Percentiles rank a stretch among this genome's conserved stretches.
These are phyloP conservation scores for Funneliformis caledonium DNA, from an alignment of 371 early-diverging fungal species.

Conservation along the genomic window DNA sequence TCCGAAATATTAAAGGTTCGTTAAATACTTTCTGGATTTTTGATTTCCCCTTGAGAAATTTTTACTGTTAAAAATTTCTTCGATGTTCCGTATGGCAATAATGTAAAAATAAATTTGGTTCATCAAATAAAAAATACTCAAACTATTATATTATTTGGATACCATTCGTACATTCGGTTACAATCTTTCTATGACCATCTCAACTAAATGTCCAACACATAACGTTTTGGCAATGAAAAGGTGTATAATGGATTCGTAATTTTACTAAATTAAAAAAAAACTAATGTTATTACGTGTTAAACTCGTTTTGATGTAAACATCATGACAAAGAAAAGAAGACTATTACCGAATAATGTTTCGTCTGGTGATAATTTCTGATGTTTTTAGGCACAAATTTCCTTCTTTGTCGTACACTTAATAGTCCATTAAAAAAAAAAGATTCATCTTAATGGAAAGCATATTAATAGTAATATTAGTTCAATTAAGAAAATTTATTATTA, in stretches of 20 bases:
- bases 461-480: too few species aligned
- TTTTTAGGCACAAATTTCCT: slow-evolving; percentile 43
- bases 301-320: not conserved
- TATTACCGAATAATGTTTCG: slow-evolving; percentile 19
- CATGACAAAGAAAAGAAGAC: not conserved
- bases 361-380: slow-evolving; percentile 40
- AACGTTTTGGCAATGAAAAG: slow-evolving; percentile 33
- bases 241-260: slow-evolving; percentile 25
- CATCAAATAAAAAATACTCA: too few species aligned
- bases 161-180: slow-evolving; percentile 50
- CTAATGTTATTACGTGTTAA: not conserved
- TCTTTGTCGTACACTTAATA: too few species aligned
- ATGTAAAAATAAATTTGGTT: not conserved
- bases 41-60: not conserved
- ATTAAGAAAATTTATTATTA: too few species aligned
- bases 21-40: not conserved
- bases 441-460: too few species aligned
- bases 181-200: slow-evolving; percentile 43
- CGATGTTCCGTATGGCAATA: slow-evolving; percentile 48
- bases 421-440: too few species aligned
- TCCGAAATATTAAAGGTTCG: not conserved
- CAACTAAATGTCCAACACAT: slow-evolving; percentile 42
- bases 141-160: not conserved
- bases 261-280: slow-evolving; percentile 28
- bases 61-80: slow-evolving; percentile 35